Percentiles rank a stretch among this genome's conserved stretches.
These are phyloP conservation scores for Venturiaceae sp. DNA, from an alignment of 2,329 filamentous ascomycete genomes.

Conservation along the genomic window DNA sequence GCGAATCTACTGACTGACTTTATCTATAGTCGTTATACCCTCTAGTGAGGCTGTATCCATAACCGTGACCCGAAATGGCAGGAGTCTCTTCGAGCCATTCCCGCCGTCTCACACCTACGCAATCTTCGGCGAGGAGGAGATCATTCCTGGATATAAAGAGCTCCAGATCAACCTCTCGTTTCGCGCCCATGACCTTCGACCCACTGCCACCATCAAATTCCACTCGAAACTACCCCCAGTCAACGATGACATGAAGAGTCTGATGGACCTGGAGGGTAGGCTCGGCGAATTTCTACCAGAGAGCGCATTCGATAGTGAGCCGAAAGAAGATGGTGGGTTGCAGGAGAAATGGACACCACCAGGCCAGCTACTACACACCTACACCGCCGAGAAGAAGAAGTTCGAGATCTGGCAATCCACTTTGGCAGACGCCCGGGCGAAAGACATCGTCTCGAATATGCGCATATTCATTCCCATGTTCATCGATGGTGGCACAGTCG, in stretches of 20 bases:
- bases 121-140: conserved; percentile 79
- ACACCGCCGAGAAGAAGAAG: conserved; percentile 46
- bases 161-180: conserved; percentile 67
- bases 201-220: conserved; percentile 62
- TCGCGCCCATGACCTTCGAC: conserved; percentile 65
- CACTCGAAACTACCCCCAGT: conserved; percentile 53
- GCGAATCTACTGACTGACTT: no score
- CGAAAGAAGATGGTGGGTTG: conserved; percentile 18
- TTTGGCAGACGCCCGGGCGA: conserved; percentile 59
- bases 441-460: conserved; percentile 65
- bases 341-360: conserved; percentile 53
- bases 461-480: conserved; percentile 79
- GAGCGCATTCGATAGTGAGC: conserved; percentile 45
- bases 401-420: conserved; percentile 82
- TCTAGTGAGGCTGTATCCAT: no score
- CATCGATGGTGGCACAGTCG: conserved; percentile 83
- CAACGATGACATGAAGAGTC: conserved; percentile 52
- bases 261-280: conserved; percentile 15
- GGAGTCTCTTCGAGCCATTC: conserved; percentile 48
- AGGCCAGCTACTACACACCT: conserved; percentile 58
- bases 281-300: conserved; percentile 50
- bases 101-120: conserved; percentile 82
- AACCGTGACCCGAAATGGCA: conserved; percentile 10
- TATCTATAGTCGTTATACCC: no score
- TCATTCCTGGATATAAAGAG: conserved; percentile 81